A percentile compares a stretch with the other conserved stretches of the same genome.
Conservation (phyloP, 768 basidiomycete species). For the Russula brevipes region DNA sequence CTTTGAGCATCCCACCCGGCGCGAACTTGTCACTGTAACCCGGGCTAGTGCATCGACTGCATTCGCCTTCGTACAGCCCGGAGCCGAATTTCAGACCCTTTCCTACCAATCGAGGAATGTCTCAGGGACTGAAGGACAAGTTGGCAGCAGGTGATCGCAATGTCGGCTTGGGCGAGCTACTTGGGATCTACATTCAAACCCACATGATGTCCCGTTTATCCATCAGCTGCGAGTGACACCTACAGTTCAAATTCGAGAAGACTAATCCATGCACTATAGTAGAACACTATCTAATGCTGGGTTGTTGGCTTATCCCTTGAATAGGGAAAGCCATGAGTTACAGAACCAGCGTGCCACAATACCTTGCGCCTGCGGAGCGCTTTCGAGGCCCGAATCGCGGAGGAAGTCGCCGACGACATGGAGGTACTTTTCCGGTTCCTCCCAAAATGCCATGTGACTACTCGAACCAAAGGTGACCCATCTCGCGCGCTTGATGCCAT, state of each 20-base stretch:
- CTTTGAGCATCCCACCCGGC: background rate
- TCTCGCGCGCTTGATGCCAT: slow-evolving; percentile 16
- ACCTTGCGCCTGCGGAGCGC: background rate
- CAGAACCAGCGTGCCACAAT: background rate
- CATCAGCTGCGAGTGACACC: background rate
- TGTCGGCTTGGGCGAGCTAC: background rate
- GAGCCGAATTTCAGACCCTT: background rate
- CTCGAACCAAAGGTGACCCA: slow-evolving; percentile 23
- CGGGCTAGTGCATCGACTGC: background rate
- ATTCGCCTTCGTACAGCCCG: background rate
- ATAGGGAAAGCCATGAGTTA: background rate
- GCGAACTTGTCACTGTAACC: background rate
- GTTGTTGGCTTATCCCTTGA: background rate
- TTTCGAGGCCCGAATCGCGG: background rate
- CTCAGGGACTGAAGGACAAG: background rate
- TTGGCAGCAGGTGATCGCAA: background rate
- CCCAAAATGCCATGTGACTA: slow-evolving; percentile 24
- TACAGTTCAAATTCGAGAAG: background rate
- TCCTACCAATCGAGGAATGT: no score
- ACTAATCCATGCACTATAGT: background rate
- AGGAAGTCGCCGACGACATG: slow-evolving; percentile 21
- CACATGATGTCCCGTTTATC: background rate
- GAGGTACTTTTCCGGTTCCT: slow-evolving; percentile 24
- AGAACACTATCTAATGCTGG: background rate
- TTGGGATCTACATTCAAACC: background rate